Evolutionary conservation across 352 stramenopile species (phyloP).

Genomic region (Phytophthora lateralis): DNA sequence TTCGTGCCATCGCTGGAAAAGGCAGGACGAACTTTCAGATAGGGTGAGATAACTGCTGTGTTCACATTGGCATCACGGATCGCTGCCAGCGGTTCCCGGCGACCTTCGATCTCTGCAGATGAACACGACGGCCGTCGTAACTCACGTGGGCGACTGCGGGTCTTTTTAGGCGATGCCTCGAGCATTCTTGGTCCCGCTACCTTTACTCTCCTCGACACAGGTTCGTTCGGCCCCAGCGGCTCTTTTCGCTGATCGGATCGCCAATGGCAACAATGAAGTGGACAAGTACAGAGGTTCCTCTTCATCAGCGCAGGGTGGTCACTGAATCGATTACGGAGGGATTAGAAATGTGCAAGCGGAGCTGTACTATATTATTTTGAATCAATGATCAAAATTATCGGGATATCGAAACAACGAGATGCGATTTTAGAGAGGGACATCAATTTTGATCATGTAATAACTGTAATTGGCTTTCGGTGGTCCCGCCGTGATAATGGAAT

Average conservation of each 20-base stretch:
- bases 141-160: neutral
- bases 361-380: no score
- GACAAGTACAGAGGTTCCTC: no score
- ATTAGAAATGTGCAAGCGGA: no score
- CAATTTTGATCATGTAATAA: no score
- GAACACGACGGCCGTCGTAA: conserved; percentile 1
- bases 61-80: conserved; percentile 3
- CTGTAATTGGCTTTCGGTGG: no score
- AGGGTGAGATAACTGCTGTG: conserved; percentile 31
- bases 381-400: no score
- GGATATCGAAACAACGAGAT: no score
- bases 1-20: conserved; percentile 26
- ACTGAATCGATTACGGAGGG: no score
- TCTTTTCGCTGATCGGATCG: neutral
- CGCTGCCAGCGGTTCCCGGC: neutral
- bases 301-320: no score
- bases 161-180: conserved; percentile 10
- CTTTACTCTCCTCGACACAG: neutral
- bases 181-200: neutral
- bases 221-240: neutral
- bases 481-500: no score
- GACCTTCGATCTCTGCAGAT: conserved; percentile 15
- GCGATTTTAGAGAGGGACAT: no score
- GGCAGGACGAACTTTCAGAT: conserved; percentile 27
- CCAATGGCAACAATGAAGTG: no score